These are phyloP conservation scores for Lentithecium fluviatile DNA, from an alignment of 495 filamentous ascomycete species.

Conservation along the genomic window DNA sequence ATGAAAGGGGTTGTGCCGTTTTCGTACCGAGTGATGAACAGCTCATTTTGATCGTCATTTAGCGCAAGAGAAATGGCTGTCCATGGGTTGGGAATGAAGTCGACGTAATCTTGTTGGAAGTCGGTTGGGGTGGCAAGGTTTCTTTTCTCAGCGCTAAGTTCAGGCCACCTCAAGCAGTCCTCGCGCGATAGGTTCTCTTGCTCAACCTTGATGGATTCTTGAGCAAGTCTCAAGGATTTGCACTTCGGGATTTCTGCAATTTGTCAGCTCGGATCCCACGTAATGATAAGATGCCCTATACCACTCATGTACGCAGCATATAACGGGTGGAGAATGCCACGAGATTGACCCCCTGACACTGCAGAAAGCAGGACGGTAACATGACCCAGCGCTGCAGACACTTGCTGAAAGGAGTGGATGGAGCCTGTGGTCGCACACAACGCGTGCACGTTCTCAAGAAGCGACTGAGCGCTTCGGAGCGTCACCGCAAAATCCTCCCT, in stretches of 20 bases:
- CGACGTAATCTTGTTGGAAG: constrained; percentile 70
- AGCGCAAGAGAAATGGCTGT: constrained; percentile 81
- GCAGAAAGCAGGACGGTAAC: constrained; percentile 67
- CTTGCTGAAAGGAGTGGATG: constrained; percentile 48
- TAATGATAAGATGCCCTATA: constrained; percentile 25
- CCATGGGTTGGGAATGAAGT: constrained; percentile 81
- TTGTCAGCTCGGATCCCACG: constrained; percentile 10
- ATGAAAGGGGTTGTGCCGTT: constrained; percentile 74
- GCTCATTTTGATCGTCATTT: constrained; percentile 74
- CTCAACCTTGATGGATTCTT: constrained; percentile 53
- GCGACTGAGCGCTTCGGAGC: constrained; percentile 60
- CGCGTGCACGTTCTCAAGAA: constrained; percentile 56
- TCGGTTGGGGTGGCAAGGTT: constrained; percentile 47
- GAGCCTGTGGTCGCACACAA: constrained; percentile 52
- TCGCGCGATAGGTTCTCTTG: constrained; percentile 33
- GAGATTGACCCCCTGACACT: constrained; percentile 47
- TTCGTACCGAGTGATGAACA: constrained; percentile 77
- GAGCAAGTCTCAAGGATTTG: constrained; percentile 58
- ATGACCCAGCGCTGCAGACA: constrained; percentile 60
- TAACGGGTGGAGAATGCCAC: constrained; percentile 52
- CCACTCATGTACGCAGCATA: constrained; percentile 57
- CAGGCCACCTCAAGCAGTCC: constrained; percentile 51
- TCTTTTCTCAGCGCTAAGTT: constrained; percentile 40
- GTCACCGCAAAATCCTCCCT: constrained; percentile 56
- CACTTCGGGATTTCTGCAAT: constrained; percentile 59